Evolutionary conservation across 768 basidiomycete species (phyloP).

Genomic region (Kwoniella botswanensis): DNA sequence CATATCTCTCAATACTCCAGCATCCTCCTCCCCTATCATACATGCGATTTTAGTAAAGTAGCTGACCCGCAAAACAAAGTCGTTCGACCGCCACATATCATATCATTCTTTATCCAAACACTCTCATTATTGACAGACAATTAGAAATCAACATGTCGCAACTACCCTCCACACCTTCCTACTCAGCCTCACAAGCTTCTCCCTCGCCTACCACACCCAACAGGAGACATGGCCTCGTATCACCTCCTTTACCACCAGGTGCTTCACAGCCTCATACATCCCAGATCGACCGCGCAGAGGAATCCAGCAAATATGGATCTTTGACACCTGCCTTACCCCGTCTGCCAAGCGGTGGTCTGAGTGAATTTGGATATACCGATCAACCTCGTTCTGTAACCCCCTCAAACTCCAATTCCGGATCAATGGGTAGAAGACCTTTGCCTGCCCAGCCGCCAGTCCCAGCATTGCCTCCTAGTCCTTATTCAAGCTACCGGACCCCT

Average conservation of each 20-base stretch:
- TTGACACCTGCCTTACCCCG: slow-evolving; percentile 9
- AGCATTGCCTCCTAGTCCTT: slow-evolving; percentile 15
- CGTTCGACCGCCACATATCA: background rate
- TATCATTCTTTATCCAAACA: background rate
- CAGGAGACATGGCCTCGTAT: slow-evolving; percentile 13
- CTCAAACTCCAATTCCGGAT: slow-evolving; percentile 4
- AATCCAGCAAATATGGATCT: background rate
- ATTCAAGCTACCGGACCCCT: slow-evolving; percentile 6
- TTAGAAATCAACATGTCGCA: slow-evolving; percentile 8
- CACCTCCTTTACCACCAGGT: slow-evolving; percentile 9
- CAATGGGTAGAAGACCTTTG: slow-evolving; percentile 22
- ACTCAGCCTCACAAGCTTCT: slow-evolving; percentile 4
- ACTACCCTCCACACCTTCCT: slow-evolving; percentile 11
- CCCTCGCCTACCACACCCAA: slow-evolving; percentile 14
- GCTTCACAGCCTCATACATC: background rate
- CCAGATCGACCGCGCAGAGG: background rate
- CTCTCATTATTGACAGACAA: background rate
- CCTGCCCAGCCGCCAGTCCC: slow-evolving; percentile 28
- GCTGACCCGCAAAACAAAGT: no score
- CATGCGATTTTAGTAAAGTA: background rate
- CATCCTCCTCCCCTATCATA: background rate
- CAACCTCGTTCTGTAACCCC: slow-evolving; percentile 7
- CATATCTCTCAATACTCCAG: no score
- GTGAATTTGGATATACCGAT: slow-evolving; percentile 27
- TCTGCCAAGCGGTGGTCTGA: slow-evolving; percentile 20